A percentile compares a stretch with the other conserved stretches of the same genome.
Conservation (phyloP, 2,329 filamentous ascomycete species). For the Paecilomyces sp. region DNA sequence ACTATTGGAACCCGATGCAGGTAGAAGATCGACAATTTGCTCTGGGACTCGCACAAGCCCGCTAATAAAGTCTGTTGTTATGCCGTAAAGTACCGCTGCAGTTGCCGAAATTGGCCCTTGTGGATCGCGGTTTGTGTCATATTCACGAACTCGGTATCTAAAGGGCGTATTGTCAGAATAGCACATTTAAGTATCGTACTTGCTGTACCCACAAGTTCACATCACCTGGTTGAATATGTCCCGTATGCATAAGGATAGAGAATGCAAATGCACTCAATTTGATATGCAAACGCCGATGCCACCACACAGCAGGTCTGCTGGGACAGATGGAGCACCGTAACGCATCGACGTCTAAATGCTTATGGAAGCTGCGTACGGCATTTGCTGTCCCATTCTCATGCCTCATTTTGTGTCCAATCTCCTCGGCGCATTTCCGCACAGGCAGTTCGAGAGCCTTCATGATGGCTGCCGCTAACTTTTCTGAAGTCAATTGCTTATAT, state of each 20-base stretch:
- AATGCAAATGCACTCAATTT: not conserved
- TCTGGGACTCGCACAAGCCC: not conserved
- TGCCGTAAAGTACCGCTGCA: not conserved
- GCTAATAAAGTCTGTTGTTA: not conserved
- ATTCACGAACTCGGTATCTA: not conserved
- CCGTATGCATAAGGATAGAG: not conserved
- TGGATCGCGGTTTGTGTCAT: not conserved
- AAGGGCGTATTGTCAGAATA: no score
- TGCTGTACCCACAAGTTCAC: not conserved
- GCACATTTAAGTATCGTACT: no score
- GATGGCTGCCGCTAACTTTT: slow-evolving; percentile 43
- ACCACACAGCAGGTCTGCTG: not conserved
- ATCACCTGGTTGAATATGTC: not conserved
- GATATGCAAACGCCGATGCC: not conserved
- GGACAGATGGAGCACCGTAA: not conserved
- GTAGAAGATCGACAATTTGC: not conserved
- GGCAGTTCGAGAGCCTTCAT: slow-evolving; percentile 30
- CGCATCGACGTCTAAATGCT: not conserved
- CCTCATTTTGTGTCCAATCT: slow-evolving; percentile 29
- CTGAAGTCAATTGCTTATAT: slow-evolving; percentile 36
- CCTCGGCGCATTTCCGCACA: slow-evolving; percentile 21
- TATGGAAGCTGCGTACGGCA: not conserved
- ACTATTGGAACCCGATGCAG: not conserved
- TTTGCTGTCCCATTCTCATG: not conserved
- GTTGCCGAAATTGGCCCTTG: not conserved